Conservation (phyloP, 106 monocot species). For the Hemerocallis citrina region DNA sequence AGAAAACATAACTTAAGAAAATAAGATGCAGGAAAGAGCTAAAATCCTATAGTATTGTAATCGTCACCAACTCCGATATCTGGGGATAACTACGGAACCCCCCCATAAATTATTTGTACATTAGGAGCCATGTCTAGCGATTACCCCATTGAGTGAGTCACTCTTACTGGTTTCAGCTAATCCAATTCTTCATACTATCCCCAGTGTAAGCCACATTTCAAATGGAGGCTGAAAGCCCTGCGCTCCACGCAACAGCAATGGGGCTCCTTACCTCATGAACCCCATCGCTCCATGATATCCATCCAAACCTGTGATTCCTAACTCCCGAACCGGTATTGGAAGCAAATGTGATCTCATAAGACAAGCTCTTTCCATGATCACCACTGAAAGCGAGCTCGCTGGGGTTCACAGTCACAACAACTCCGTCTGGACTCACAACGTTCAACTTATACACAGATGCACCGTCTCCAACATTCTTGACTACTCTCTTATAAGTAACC, state of each 20-base stretch:
- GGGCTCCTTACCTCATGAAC: slow-evolving; percentile 60
- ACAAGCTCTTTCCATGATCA: slow-evolving; percentile 23
- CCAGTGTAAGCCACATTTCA: slow-evolving; percentile 13
- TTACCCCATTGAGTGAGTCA: too few species aligned
- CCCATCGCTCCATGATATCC: slow-evolving; percentile 67
- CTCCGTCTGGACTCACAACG: slow-evolving; percentile 27
- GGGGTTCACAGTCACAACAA: slow-evolving; percentile 47
- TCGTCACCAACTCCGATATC: too few species aligned
- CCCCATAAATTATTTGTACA: too few species aligned
- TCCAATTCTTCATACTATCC: too few species aligned
- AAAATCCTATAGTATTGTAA: too few species aligned
- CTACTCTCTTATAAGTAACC: slow-evolving; percentile 36
- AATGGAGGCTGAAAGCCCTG: slow-evolving; percentile 9
- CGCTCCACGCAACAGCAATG: slow-evolving; percentile 51
- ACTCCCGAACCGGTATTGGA: slow-evolving; percentile 9
- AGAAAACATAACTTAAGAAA: too few species aligned
- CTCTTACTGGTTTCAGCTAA: too few species aligned
- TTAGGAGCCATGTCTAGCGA: too few species aligned
- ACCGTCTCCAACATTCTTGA: slow-evolving; percentile 47
- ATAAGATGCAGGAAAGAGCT: too few species aligned
- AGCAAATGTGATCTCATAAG: slow-evolving; percentile 38
- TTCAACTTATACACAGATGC: slow-evolving; percentile 34
- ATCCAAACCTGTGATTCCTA: slow-evolving; percentile 34
- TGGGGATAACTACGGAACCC: too few species aligned
- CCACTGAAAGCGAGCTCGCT: slow-evolving; percentile 44